Evolutionary conservation across 805 yeast species (phyloP).

Genomic region (Candida maltosa): DNA sequence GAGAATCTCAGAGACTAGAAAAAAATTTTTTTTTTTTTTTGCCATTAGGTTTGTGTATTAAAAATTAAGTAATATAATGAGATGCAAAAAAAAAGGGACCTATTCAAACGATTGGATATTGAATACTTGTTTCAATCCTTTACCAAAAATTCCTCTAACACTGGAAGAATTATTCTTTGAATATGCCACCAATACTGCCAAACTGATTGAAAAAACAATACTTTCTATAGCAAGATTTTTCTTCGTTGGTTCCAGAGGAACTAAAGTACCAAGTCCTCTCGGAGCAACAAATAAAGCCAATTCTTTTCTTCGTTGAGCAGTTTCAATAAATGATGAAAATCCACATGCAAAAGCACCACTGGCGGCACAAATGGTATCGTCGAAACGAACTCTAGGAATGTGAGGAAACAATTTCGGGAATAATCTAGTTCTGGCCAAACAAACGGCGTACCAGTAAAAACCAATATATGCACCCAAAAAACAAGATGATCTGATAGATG

Average conservation of each 20-base stretch:
- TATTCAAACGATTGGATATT: slow-evolving; percentile 5
- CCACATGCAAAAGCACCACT: slow-evolving; percentile 42
- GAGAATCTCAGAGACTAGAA: neutral
- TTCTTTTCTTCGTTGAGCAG: slow-evolving; percentile 40
- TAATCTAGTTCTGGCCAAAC: slow-evolving; percentile 38
- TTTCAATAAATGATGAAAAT: slow-evolving; percentile 38
- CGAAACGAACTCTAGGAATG: slow-evolving; percentile 30
- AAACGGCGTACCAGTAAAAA: slow-evolving; percentile 46
- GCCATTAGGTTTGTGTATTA: no score
- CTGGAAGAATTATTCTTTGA: slow-evolving; percentile 23
- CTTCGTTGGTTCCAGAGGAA: slow-evolving; percentile 22
- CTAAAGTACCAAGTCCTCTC: slow-evolving; percentile 31
- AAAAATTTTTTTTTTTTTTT: neutral
- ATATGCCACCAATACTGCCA: slow-evolving; percentile 35
- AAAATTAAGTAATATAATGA: no score
- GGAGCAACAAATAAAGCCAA: slow-evolving; percentile 47
- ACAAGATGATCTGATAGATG: slow-evolving; percentile 38
- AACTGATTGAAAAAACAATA: slow-evolving; percentile 28
- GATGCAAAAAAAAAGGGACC: neutral
- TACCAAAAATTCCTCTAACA: slow-evolving; percentile 37
- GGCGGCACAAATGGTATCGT: slow-evolving; percentile 36
- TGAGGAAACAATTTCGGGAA: slow-evolving; percentile 38
- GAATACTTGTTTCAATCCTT: slow-evolving; percentile 23
- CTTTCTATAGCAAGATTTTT: slow-evolving; percentile 25
- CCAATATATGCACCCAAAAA: slow-evolving; percentile 42